Conservation (phyloP, 129 eudicot species). For the Scalesia atractyloides region DNA sequence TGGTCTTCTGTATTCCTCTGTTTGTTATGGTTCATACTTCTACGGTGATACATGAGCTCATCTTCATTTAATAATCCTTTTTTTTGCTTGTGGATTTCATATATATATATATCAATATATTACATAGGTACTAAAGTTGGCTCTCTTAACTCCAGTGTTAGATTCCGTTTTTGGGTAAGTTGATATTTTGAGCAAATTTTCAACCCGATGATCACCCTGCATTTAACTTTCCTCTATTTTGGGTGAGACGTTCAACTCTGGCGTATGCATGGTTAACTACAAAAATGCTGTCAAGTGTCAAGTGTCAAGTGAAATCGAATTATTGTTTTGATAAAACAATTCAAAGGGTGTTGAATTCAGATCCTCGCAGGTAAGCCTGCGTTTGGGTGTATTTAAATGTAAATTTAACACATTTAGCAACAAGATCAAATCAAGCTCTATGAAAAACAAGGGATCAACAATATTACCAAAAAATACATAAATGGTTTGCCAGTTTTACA, state of each 20-base stretch:
- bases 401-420: conserved; percentile 13
- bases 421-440: background rate
- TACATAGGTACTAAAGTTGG: conserved; percentile 95
- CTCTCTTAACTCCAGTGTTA: conserved; percentile 92
- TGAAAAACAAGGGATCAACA: background rate
- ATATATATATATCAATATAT: conserved; percentile 1
- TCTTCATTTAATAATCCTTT: conserved; percentile 8
- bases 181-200: background rate
- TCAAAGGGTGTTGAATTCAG: background rate
- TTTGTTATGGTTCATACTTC: conserved; percentile 77
- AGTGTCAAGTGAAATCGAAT: conserved; percentile 41
- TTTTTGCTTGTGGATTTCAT: background rate
- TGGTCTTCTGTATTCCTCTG: conserved; percentile 70
- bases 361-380: background rate
- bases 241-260: conserved; percentile 79
- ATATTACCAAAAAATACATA: background rate
- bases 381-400: background rate
- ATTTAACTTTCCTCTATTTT: conserved; percentile 64
- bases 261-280: conserved; percentile 83
- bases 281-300: conserved; percentile 45
- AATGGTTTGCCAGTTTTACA: background rate
- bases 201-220: background rate
- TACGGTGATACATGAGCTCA: conserved; percentile 85
- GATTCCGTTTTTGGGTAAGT: conserved; percentile 91
- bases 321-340: background rate